Conservation (phyloP, 306 rosid species). For the Pueraria montana region DNA sequence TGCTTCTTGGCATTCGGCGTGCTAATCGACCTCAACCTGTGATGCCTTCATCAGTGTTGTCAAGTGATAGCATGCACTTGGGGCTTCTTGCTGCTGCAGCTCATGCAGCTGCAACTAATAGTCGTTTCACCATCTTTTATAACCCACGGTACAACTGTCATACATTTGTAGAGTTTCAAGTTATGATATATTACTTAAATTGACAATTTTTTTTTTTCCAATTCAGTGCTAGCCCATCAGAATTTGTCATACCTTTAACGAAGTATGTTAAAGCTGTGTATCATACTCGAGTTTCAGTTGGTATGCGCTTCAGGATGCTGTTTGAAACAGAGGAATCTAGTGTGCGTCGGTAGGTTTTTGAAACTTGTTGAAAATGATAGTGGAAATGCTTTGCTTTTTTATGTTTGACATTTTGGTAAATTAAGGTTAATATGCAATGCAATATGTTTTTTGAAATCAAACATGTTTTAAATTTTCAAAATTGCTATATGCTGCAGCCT, state of each 20-base stretch:
- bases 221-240: conserved; percentile 98
- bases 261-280: conserved; percentile 92
- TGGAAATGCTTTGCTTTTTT: conserved; percentile 12
- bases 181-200: background rate
- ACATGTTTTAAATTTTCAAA: conserved; percentile 23
- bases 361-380: conserved; percentile 29
- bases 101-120: conserved; percentile 96
- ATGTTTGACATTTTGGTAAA: conserved; percentile 27
- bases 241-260: conserved; percentile 89
- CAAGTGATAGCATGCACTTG: conserved; percentile 99
- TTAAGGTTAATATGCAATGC: conserved; percentile 22
- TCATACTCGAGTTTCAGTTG: conserved; percentile 95
- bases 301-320: conserved; percentile 98
- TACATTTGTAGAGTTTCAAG: conserved; percentile 10
- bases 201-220: background rate
- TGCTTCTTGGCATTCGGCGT: conserved; percentile 90
- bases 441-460: conserved; percentile 24
- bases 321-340: conserved; percentile 99
- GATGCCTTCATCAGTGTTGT: conserved; percentile 97
- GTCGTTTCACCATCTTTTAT: conserved; percentile 95
- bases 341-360: conserved; percentile 81
- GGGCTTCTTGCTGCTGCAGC: conserved; percentile 99
- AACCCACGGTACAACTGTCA: conserved; percentile 79
- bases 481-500: background rate
- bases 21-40: conserved; percentile 92